Evolutionary conservation across 371 early-diverging fungal genomes (phyloP).

Genomic region (Mucor piriformis): DNA sequence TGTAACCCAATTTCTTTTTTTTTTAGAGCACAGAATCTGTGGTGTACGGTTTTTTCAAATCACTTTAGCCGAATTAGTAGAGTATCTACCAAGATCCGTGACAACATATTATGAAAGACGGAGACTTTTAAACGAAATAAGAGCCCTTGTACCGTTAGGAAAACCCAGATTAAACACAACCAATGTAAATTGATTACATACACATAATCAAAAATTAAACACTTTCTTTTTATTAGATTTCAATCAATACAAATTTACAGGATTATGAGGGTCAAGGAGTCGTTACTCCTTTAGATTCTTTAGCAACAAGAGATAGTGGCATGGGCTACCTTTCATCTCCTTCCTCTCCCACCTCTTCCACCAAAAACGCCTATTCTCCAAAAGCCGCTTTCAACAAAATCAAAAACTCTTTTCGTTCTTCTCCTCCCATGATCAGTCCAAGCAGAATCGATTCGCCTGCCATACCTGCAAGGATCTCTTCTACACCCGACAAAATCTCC

Average conservation of each 20-base stretch:
- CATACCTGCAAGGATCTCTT: constrained; percentile 48
- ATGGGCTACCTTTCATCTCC: constrained; percentile 23
- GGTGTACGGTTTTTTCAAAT: constrained; percentile 43
- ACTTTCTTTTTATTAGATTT: too few relatives aligned
- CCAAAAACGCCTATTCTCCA: not conserved
- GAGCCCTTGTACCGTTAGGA: constrained; percentile 28
- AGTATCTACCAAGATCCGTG: constrained; percentile 42
- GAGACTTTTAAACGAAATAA: constrained; percentile 51
- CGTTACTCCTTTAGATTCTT: constrained; percentile 17
- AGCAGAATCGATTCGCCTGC: constrained; percentile 30
- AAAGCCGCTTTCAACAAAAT: not conserved
- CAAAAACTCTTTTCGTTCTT: constrained; percentile 30
- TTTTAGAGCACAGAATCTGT: constrained; percentile 39
- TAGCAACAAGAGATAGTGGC: constrained; percentile 12
- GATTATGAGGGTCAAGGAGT: constrained; percentile 11
- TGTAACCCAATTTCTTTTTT: not conserved
- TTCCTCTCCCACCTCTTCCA: constrained; percentile 10
- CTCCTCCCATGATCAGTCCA: not conserved
- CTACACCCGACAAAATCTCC: constrained; percentile 45
- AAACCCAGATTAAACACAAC: constrained; percentile 11
- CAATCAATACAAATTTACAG: constrained; percentile 31
- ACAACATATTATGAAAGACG: constrained; percentile 52
- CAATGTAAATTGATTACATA: constrained; percentile 6
- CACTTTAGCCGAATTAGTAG: constrained; percentile 43
- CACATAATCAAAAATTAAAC: not conserved